Conservation (phyloP, 192 early-diverging fungal species). For the Dispira parvispora region DNA sequence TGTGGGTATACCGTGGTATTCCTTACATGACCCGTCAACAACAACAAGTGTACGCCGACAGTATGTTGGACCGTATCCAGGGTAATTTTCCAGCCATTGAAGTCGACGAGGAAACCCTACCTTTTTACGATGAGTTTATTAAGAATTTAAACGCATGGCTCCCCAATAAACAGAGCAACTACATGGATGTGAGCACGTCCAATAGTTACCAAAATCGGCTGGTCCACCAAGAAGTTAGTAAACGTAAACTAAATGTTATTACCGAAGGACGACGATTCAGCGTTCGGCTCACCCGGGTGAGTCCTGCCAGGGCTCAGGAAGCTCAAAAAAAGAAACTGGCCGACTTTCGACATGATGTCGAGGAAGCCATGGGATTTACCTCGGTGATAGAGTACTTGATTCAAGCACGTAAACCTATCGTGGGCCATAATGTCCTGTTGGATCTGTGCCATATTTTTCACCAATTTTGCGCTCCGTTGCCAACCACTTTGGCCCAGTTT, state of each 20-base stretch:
- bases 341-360: conserved; percentile 25
- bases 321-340: conserved; percentile 18
- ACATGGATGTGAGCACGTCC: conserved; percentile 22
- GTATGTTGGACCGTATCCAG: not conserved
- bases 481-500: conserved; percentile 45
- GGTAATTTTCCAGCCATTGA: conserved; percentile 19
- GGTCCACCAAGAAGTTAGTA: conserved; percentile 56
- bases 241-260: conserved; percentile 16
- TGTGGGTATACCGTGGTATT: conserved; percentile 65
- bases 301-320: conserved; percentile 18
- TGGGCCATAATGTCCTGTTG: conserved; percentile 81
- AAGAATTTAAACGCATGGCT: conserved; percentile 19
- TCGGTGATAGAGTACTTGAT: conserved; percentile 62
- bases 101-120: conserved; percentile 32
- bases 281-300: no score
- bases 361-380: conserved; percentile 47
- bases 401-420: conserved; percentile 50
- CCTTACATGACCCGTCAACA: conserved; percentile 48
- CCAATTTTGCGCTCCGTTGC: conserved; percentile 58
- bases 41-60: conserved; percentile 20
- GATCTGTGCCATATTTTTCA: conserved; percentile 69
- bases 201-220: conserved; percentile 52
- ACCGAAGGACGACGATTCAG: conserved; percentile 7
- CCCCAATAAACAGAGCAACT: conserved; percentile 20
- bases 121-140: conserved; percentile 20